These are phyloP conservation scores for Acacia crassicarpa DNA, from an alignment of 306 rosid genomes.

Conservation along the genomic window DNA sequence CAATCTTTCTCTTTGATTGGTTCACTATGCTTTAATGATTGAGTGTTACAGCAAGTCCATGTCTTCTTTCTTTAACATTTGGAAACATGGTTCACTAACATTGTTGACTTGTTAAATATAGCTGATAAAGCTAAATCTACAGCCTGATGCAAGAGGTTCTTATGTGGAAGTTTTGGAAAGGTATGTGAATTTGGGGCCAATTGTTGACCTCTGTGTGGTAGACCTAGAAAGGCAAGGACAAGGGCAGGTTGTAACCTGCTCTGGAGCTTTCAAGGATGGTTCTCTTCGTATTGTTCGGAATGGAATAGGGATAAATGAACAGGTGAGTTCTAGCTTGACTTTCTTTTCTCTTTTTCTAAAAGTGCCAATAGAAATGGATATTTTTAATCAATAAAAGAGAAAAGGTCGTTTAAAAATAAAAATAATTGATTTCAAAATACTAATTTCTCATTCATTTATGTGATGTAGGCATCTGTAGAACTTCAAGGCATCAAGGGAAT, in stretches of 20 bases:
- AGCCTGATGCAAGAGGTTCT: slow-evolving; percentile 91
- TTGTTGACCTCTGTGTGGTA: slow-evolving; percentile 95
- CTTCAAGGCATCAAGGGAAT: slow-evolving; percentile 99
- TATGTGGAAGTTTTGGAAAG: slow-evolving; percentile 91
- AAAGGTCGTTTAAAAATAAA: background rate
- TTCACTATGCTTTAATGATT: slow-evolving; percentile 13
- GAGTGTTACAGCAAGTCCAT: slow-evolving; percentile 3
- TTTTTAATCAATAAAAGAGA: background rate
- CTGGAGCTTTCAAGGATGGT: slow-evolving; percentile 98
- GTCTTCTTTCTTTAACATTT: slow-evolving; percentile 20
- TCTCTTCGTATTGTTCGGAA: slow-evolving; percentile 96
- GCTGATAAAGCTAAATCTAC: slow-evolving; percentile 86
- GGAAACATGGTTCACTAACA: slow-evolving; percentile 32
- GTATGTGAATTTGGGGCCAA: slow-evolving; percentile 96
- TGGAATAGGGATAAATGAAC: slow-evolving; percentile 95
- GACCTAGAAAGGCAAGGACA: slow-evolving; percentile 99
- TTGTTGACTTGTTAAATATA: slow-evolving; percentile 49
- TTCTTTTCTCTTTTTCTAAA: background rate
- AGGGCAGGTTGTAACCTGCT: slow-evolving; percentile 99
- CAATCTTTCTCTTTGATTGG: background rate
- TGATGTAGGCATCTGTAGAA: slow-evolving; percentile 89
- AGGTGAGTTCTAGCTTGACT: slow-evolving; percentile 48
- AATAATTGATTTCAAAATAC: slow-evolving; percentile 17
- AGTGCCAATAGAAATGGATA: background rate
- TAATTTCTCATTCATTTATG: slow-evolving; percentile 27